Percentiles rank a stretch among this genome's conserved stretches.
Conservation (phyloP, 306 rosid species). For the Mimosa pudica region DNA sequence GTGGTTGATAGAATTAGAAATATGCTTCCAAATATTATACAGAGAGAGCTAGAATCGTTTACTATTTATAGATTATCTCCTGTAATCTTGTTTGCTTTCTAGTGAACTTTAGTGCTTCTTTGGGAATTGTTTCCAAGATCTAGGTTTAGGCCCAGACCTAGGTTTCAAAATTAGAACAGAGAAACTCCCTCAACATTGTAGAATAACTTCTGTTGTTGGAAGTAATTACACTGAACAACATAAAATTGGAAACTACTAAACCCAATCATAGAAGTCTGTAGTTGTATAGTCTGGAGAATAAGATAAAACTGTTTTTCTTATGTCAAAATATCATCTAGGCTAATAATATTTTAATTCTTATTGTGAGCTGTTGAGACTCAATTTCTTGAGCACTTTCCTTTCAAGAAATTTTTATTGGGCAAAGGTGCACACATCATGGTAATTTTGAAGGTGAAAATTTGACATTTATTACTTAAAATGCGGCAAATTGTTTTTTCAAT, state of each 20-base stretch:
- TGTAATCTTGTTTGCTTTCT: not conserved
- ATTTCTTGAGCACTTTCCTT: not conserved
- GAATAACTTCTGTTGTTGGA: not conserved
- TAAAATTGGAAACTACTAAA: not conserved
- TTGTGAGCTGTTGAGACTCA: not conserved
- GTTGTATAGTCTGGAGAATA: not conserved
- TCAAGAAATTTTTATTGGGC: not conserved
- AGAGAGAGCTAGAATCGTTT: conserved; percentile 2
- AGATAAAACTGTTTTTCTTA: not conserved
- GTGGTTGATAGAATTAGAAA: not conserved
- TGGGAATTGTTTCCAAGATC: too few species aligned
- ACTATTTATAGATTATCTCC: not conserved
- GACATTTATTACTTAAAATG: too few species aligned
- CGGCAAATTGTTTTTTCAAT: too few species aligned
- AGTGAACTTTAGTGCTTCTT: not conserved
- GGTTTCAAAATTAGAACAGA: too few species aligned
- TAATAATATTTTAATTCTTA: not conserved
- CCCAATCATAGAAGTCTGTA: not conserved
- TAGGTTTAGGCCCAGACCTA: too few species aligned
- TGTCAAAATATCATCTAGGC: not conserved
- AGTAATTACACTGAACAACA: not conserved
- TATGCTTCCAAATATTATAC: not conserved
- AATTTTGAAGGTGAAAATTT: too few species aligned
- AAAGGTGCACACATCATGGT: too few species aligned
- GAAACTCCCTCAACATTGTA: too few species aligned